Base-by-base conservation (phyloP, 2,329 filamentous ascomycete species). In the Phaeosphaeria sp. region DNA sequence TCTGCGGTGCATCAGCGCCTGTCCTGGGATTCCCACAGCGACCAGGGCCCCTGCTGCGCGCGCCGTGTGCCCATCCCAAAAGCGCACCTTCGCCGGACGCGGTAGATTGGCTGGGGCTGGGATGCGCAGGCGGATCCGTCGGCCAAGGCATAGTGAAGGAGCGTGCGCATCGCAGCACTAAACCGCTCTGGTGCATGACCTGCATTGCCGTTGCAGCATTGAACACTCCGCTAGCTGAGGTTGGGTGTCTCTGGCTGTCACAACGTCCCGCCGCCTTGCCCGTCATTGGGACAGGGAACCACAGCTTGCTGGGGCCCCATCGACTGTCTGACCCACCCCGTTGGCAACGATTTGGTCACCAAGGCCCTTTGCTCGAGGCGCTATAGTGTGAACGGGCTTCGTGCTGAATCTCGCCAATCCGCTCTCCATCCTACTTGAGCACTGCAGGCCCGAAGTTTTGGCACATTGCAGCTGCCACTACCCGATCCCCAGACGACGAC, bases 1-100 rank as follows among this genome's bases (percentile, higher is more conserved):
- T 78, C 76, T 78, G 74, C 76, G 59, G 72, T 73, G 75, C 75
- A 77, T 71, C 65, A 65, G 64, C 64, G 69, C 75, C 75, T 76
- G 75, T 77, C 76, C 75, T 75, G 60, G 75, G 66, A 62, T 56
- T 56, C 50, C 36, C 15, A 39, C 36, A 36, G 54, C 51, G 50
- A 54, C 63, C 56, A 59, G 68, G 59, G 27, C 63, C 71, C 69
- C 66, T 60, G 66, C 50, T 44, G 22, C 56, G 64, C 69, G 65
- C 52, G 55, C 50, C 42, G 27, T 53, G 54, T 42, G 57, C 61
- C 63, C 65, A 69, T 76, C 74, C 70, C 66, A 72, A 75, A 76
- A 76, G 66, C 67, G 74, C 65, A 72, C 67, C 66, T 75, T 71
- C 72, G 69, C 74, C 76, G 75, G 70, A 55, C 67, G 64, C 59